These are phyloP conservation scores for Camellia oleifera DNA, from an alignment of 179 eudicot genomes.

Conservation along the genomic window DNA sequence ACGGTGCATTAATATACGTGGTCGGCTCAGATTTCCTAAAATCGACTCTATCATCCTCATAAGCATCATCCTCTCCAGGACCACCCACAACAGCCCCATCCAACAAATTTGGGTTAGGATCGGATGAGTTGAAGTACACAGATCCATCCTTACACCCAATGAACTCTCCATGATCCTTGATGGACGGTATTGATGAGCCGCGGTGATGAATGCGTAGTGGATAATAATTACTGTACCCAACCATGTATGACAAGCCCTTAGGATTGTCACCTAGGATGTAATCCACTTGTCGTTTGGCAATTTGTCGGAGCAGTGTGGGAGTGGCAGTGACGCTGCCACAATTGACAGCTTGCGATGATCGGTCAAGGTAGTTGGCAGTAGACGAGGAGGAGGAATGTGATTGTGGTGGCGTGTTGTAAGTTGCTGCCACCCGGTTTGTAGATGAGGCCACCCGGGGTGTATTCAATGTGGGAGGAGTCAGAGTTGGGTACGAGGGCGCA, in stretches of 20 bases:
- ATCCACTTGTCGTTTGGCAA: constrained; percentile 81
- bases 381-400: constrained; percentile 64
- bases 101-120: constrained; percentile 67
- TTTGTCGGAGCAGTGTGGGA: constrained; percentile 42
- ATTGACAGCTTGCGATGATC: constrained; percentile 34
- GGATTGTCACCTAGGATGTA: constrained; percentile 93
- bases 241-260: constrained; percentile 87
- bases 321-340: constrained; percentile 55
- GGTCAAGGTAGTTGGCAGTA: constrained; percentile 74
- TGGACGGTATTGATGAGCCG: constrained; percentile 75
- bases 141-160: constrained; percentile 82
- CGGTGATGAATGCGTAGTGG: constrained; percentile 87
- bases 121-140: constrained; percentile 49
- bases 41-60: constrained; percentile 70
- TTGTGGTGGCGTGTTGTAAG: constrained; percentile 78
- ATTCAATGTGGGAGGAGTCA: constrained; percentile 63
- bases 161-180: constrained; percentile 49
- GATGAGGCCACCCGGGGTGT: constrained; percentile 83
- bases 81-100: constrained; percentile 79
- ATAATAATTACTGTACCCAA: constrained; percentile 65
- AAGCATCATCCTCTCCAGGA: constrained; percentile 20
- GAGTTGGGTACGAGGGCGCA: constrained; percentile 80
- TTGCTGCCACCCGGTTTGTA: constrained; percentile 88
- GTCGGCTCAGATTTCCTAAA: constrained; percentile 85
- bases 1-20: constrained; percentile 90